phyloP scores from a whole-genome alignment of 2,329 filamentous ascomycete species.

The Aspergillus quadricinctus region DNA sequence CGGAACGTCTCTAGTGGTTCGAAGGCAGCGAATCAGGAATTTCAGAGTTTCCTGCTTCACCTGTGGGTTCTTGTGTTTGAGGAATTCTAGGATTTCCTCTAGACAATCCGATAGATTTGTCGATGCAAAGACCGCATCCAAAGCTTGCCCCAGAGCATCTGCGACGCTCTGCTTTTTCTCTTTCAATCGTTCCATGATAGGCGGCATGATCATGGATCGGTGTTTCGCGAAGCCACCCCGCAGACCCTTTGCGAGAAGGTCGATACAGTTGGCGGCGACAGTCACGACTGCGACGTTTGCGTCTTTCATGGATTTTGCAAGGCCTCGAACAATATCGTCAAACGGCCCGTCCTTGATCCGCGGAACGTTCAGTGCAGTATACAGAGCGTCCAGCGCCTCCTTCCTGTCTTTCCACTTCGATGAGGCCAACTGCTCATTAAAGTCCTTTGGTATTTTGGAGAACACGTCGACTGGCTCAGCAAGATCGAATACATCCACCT shows the following conservation, averaged over 20 bases:
- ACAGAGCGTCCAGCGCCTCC: constrained; percentile 81
- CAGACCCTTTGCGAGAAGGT: constrained; percentile 80
- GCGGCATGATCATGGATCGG: constrained; percentile 71
- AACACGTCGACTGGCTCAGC: constrained; percentile 84
- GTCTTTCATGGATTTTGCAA: constrained; percentile 98
- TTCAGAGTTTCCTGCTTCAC: constrained; percentile 94
- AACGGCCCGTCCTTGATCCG: constrained; percentile 89
- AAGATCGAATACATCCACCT: constrained; percentile 76
- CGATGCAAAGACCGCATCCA: constrained; percentile 65
- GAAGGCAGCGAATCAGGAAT: constrained; percentile 84
- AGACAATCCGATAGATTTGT: constrained; percentile 78
- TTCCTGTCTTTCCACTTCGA: constrained; percentile 99
- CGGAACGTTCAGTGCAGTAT: constrained; percentile 72
- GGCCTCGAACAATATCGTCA: constrained; percentile 72
- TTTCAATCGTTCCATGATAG: constrained; percentile 92
- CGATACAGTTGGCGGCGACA: constrained; percentile 87
- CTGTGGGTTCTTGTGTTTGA: constrained; percentile 94
- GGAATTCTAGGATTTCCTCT: constrained; percentile 81
- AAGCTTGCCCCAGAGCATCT: constrained; percentile 78
- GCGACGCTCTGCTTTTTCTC: constrained; percentile 91
- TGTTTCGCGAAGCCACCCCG: constrained; percentile 76
- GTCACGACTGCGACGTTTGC: constrained; percentile 94
- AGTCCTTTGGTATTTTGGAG: constrained; percentile 74
- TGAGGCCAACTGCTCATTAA: constrained; percentile 77
- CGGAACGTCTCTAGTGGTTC: constrained; percentile 77